Base-by-base conservation (phyloP, 2,329 filamentous ascomycete genomes). In the Beauveria scarabaeidicola region DNA sequence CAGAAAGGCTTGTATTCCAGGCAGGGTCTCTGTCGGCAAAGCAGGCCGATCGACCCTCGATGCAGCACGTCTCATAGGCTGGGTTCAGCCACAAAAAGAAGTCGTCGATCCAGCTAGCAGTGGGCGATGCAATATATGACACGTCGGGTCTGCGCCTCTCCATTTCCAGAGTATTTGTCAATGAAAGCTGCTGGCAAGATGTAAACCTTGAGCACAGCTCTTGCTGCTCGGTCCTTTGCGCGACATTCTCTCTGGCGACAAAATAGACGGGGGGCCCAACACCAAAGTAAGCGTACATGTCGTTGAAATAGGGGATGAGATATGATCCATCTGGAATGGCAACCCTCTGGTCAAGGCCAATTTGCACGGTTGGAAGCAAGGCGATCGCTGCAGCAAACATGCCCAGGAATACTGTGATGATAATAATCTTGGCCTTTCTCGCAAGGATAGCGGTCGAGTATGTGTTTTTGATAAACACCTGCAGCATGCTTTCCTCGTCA, bases 11-110 rank as follows among this genome's bases (percentile, higher is more conserved):
- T 53, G 91, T 88, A 68, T 96, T 97, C 93, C 93, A 99, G 0
- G 87, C 77, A 2, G 91, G 91, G 21, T 86, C 74, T 46, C 92
- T 86, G 63, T 86, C 79, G 27, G 83, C 84, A 69, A 99, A 97
- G 74, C 94, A 99, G 1, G 87, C 79, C 66, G 85, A 77, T 50
- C 83, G 83, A 53, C 84, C 70, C 61, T 93, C 86, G 41, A 89
- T 80, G 67, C 90, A 97, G 75, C 81, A 86, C 53, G 81, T 76
- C 48, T 91, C 88, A 23, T 76, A 74, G 47, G 90, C 82, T 0
- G 94, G 94, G 66, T 97, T 96, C n/a, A 97, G 78, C 93, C 94
- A 99, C 61, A 90, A 82, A 74, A 97, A 91, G 75, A 91, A 97
- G 70, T 99, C 94, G 65, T 99, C 94, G 19, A 99, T 83, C 94